phyloP scores from a whole-genome alignment of 2,329 filamentous ascomycete species.

The Fusarium cyanostomum region DNA sequence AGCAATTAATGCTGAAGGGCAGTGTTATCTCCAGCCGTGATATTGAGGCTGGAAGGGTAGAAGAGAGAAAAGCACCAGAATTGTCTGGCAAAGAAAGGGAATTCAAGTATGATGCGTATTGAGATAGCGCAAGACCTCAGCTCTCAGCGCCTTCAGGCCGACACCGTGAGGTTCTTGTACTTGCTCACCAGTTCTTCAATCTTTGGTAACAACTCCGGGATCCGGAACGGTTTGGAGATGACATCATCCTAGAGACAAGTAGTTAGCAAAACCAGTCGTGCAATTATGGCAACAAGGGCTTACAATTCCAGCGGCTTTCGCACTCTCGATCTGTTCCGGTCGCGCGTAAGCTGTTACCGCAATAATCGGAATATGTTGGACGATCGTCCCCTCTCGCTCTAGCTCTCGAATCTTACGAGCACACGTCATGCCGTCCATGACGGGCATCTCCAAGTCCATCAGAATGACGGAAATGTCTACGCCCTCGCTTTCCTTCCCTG shows the following conservation, averaged over 20 bases:
- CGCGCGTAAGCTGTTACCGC: conserved; percentile 86
- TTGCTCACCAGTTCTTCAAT: conserved; percentile 66
- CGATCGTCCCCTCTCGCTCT: conserved; percentile 69
- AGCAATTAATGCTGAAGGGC: conserved; percentile 13
- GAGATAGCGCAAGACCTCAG: not conserved
- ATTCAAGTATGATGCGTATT: not conserved
- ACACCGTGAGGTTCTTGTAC: conserved; percentile 48
- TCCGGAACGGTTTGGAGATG: conserved; percentile 83
- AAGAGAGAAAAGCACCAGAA: not conserved
- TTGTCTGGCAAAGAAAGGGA: not conserved
- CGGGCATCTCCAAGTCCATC: conserved; percentile 86
- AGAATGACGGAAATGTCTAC: conserved; percentile 72
- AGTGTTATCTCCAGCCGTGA: conserved; percentile 18
- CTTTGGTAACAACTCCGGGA: conserved; percentile 74
- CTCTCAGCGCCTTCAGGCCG: conserved; percentile 11
- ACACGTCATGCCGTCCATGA: conserved; percentile 84
- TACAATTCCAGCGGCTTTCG: conserved; percentile 77
- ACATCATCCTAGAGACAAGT: conserved; percentile 68
- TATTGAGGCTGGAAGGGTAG: conserved; percentile 4
- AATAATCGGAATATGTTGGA: conserved; percentile 77
- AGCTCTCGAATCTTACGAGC: conserved; percentile 74
- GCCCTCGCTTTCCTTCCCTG: conserved; percentile 56
- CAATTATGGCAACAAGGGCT: conserved; percentile 45
- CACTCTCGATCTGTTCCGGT: conserved; percentile 76
- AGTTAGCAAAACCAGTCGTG: conserved; percentile 8